Evolutionary conservation across 164 flowering plant genomes (phyloP), one percentile per base, ranked within the genome.

Genomic region (Paratinospora sagittata): DNA sequence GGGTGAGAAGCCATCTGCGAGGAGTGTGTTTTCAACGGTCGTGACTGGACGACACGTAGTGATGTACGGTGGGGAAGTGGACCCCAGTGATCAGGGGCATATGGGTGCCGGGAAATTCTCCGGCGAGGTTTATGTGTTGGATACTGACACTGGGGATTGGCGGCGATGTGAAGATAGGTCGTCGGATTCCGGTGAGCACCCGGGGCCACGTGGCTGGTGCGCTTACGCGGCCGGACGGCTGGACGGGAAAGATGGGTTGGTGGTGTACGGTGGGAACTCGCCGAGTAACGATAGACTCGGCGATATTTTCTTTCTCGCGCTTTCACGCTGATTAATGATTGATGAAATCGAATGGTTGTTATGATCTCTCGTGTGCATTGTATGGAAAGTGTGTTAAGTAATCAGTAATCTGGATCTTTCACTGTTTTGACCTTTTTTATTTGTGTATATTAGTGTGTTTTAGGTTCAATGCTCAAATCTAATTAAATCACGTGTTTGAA

Each of bases 151-250:
- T 0, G 52, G 82, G 23, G 77, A 36, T 26, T 96, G 98, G 97
- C 82, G 57, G 52, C 75, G 72, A 55, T 75, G 72, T 77, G 85
- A 81, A 19, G 93, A 91, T 67, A 81, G 72, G 66, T 39, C 71
- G 8, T 52, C 69, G 8, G 85, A 73, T 12, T 70, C 73, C 8
- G 79, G 73, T 0, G 71, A 73, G 34, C 97, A 91, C 75, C 99
- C 99, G 0, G 98, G 97, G 72, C 89, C 91, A 8, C 79, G 98
- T 0, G 99, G 99, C 0, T 93, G 99, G 99, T 90, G 92, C 66
- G 97, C 97, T 0, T 96, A 80, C 73, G 81, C 89, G 0, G 78
- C 80, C 7, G 90, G 88, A 2, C 73, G 61, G 77, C 37, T 67
- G 43, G 83, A 76, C 39, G 93, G 82, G 5, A 71, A 79, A 36